Evolutionary conservation across 768 basidiomycete genomes (phyloP).

Genomic region (Ephemerocybe angulata): DNA sequence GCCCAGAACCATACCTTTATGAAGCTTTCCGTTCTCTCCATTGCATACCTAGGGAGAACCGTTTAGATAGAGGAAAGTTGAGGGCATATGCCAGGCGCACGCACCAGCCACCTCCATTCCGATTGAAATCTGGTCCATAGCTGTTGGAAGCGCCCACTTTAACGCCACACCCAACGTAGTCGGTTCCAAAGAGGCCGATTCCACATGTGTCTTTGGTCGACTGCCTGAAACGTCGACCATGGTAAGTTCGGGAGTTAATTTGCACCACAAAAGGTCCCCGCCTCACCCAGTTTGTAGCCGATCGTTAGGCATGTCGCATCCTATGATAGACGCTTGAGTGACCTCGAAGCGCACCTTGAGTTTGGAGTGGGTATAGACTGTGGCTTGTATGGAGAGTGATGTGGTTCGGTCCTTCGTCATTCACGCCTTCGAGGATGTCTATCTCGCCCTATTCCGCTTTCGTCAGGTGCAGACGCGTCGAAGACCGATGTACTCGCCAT

Average conservation of each 20-base stretch:
- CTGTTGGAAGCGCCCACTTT: constrained; percentile 14
- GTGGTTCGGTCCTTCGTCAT: constrained; percentile 48
- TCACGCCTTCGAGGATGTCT: constrained; percentile 57
- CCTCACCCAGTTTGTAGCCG: constrained; percentile 47
- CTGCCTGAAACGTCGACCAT: constrained; percentile 23
- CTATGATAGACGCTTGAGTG: no score
- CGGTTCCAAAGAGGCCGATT: constrained; percentile 30
- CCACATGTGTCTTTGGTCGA: constrained; percentile 46
- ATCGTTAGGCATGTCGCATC: constrained; percentile 50
- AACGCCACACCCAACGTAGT: constrained; percentile 59
- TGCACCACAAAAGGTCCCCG: no score
- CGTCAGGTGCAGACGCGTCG: constrained; percentile 9
- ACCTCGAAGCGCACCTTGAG: no score
- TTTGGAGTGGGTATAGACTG: no score
- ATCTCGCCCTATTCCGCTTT: constrained; percentile 39
- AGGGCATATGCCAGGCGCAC: no score
- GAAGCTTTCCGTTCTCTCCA: constrained; percentile 3
- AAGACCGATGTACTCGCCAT: constrained; percentile 20
- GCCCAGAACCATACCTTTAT: constrained; percentile 13
- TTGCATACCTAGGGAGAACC: constrained; percentile 11
- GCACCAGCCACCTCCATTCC: constrained; percentile 12
- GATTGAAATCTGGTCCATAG: constrained; percentile 10
- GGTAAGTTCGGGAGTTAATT: background rate
- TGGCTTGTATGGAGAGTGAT: constrained; percentile 53
- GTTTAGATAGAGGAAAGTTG: background rate